Conservation (phyloP, 345 rosid genomes). For the Bruguiera sexangula region DNA sequence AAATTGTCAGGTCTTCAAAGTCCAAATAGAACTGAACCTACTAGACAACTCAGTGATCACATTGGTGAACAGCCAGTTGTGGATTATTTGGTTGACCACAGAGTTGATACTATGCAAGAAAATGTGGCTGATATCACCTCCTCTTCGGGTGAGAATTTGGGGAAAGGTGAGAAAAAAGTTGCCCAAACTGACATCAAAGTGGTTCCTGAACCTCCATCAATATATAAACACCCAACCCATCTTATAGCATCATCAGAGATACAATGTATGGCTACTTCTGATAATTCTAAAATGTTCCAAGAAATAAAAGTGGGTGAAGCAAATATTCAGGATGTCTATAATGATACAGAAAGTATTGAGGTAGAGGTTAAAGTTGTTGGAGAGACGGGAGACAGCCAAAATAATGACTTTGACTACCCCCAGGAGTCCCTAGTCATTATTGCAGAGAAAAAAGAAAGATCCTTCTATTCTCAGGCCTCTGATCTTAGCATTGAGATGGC, state of each 20-base stretch:
- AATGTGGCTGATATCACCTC: slow-evolving; percentile 25
- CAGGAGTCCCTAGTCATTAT: slow-evolving; percentile 13
- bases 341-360: slow-evolving; percentile 16
- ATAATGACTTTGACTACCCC: slow-evolving; percentile 15
- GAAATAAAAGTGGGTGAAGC: slow-evolving; percentile 24
- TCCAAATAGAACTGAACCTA: slow-evolving; percentile 32
- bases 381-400: slow-evolving; percentile 9
- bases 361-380: slow-evolving; percentile 26
- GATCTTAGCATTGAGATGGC: slow-evolving; percentile 32
- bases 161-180: slow-evolving; percentile 19
- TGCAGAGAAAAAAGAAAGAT: slow-evolving; percentile 24
- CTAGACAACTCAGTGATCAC: slow-evolving; percentile 29
- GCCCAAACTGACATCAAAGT: slow-evolving; percentile 15
- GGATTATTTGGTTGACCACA: slow-evolving; percentile 20
- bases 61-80: slow-evolving; percentile 20
- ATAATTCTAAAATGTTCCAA: slow-evolving; percentile 36
- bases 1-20: slow-evolving; percentile 25
- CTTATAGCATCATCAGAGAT: slow-evolving; percentile 30
- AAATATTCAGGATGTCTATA: slow-evolving; percentile 15
- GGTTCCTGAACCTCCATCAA: slow-evolving; percentile 13
- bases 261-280: slow-evolving; percentile 14
- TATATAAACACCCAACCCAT: slow-evolving; percentile 33
- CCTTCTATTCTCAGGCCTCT: slow-evolving; percentile 29
- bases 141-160: slow-evolving; percentile 25
- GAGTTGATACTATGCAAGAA: slow-evolving; percentile 7